Evolutionary conservation across 2,329 filamentous ascomycete genomes (phyloP).

Genomic region (Fusarium keratoplasticum): DNA sequence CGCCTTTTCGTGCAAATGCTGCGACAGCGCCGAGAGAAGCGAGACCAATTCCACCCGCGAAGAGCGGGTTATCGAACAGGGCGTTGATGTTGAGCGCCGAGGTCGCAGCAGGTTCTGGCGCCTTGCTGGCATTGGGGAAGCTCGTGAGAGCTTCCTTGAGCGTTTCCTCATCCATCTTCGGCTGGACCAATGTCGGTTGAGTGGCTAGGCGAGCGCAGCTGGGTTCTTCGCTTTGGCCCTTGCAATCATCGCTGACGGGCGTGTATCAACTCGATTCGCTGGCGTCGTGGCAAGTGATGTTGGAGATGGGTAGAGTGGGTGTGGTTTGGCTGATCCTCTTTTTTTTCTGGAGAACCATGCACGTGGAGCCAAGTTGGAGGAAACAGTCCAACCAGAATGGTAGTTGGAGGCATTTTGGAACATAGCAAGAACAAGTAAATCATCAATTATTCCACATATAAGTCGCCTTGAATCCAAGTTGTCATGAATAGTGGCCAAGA

Average conservation of each 20-base stretch:
- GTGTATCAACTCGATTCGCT: constrained; percentile 3
- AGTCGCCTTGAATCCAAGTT: background rate
- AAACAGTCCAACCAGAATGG: background rate
- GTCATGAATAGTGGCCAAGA: background rate
- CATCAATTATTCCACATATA: background rate
- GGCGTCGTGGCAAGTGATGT: background rate
- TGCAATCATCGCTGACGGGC: background rate
- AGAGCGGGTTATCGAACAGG: constrained; percentile 72
- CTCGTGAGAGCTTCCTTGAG: constrained; percentile 27
- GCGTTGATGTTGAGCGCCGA: constrained; percentile 64
- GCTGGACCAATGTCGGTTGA: background rate
- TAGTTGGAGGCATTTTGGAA: background rate
- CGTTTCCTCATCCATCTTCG: constrained; percentile 35
- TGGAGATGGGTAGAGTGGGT: background rate
- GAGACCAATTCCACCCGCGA: constrained; percentile 85
- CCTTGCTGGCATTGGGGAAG: constrained; percentile 46
- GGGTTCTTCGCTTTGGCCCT: constrained; percentile 18
- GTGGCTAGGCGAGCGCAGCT: constrained; percentile 15
- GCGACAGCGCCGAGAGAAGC: constrained; percentile 87
- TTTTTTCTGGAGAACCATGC: constrained; percentile 16
- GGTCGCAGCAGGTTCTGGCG: constrained; percentile 45
- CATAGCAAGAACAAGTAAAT: background rate
- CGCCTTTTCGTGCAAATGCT: constrained; percentile 82
- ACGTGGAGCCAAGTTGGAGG: constrained; percentile 18
- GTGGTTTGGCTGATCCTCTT: constrained; percentile 22